phyloP scores from a whole-genome alignment of 1,284 basidiomycete genomes.

The Sporisorium scitamineum region DNA sequence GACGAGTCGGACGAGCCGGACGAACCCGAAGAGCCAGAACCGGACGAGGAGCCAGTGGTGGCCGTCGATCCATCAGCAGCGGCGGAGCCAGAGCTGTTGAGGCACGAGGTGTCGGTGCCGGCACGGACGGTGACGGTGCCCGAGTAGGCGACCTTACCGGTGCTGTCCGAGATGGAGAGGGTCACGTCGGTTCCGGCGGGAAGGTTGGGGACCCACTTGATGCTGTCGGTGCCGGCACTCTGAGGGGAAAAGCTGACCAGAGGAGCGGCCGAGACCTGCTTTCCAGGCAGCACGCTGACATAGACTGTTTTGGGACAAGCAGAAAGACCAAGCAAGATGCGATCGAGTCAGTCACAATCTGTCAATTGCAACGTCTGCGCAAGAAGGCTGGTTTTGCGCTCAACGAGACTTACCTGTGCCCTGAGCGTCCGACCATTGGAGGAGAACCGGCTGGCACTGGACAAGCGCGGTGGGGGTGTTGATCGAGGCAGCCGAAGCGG shows the following conservation, averaged over 20 bases:
- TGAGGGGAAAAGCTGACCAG: constrained; percentile 37
- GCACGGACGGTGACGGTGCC: constrained; percentile 25
- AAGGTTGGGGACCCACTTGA: constrained; percentile 44
- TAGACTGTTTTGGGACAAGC: constrained; percentile 22
- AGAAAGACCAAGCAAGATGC: background rate
- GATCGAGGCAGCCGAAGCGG: constrained; percentile 36
- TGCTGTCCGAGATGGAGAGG: constrained; percentile 38
- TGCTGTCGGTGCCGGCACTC: constrained; percentile 18
- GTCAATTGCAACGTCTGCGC: background rate
- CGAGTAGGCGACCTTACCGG: constrained; percentile 34
- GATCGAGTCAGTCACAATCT: constrained; percentile 6
- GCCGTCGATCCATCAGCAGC: constrained; percentile 22
- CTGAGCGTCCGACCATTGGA: constrained; percentile 47
- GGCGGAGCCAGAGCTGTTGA: constrained; percentile 15
- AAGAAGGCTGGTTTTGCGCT: background rate
- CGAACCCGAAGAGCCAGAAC: constrained; percentile 15
- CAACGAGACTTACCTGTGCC: constrained; percentile 34
- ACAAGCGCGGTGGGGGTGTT: constrained; percentile 52
- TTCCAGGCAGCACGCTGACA: constrained; percentile 32
- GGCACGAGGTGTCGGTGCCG: constrained; percentile 36
- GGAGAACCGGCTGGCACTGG: constrained; percentile 52
- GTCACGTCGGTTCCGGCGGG: constrained; percentile 31
- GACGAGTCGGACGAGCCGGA: constrained; percentile 8
- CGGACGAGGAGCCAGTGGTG: constrained; percentile 17
- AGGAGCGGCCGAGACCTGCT: constrained; percentile 39